These are phyloP conservation scores for Gnomoniopsis smithogilvyi DNA, from an alignment of 2,329 filamentous ascomycete species.

Conservation along the genomic window DNA sequence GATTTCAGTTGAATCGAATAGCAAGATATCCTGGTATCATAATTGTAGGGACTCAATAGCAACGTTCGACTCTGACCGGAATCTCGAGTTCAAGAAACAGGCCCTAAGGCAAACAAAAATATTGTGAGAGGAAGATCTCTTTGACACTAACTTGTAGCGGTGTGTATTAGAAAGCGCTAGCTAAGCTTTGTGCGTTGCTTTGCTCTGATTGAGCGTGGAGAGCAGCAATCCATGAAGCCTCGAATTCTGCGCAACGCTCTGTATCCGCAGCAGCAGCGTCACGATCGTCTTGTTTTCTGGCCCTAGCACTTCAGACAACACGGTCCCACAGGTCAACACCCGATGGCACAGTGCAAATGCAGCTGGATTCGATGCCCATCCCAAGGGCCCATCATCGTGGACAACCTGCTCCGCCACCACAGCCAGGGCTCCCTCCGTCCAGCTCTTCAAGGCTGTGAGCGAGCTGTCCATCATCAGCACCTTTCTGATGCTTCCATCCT, in stretches of 20 bases:
- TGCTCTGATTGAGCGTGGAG: neutral
- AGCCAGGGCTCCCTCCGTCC: conserved; percentile 44
- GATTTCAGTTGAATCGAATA: neutral
- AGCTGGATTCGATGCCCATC: conserved; percentile 67
- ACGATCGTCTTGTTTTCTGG: conserved; percentile 2
- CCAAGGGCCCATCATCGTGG: conserved; percentile 62
- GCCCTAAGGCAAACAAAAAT: neutral
- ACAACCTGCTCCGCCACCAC: conserved; percentile 24
- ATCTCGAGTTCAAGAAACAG: too few relatives aligned
- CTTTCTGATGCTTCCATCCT: neutral
- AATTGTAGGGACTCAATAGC: too few relatives aligned
- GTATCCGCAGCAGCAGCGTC: conserved; percentile 19
- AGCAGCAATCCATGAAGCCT: conserved; percentile 23
- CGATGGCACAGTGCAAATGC: conserved; percentile 60
- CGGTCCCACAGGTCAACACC: conserved; percentile 38
- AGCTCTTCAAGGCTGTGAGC: conserved; percentile 34
- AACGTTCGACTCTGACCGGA: too few relatives aligned
- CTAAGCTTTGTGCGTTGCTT: neutral
- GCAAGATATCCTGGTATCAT: too few relatives aligned
- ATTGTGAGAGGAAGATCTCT: neutral
- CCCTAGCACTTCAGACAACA: conserved; percentile 19
- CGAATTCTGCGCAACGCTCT: conserved; percentile 8
- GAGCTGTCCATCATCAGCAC: conserved; percentile 9
- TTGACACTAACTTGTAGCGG: too few relatives aligned
- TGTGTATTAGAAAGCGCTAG: too few relatives aligned